phyloP scores from a whole-genome alignment of 495 filamentous ascomycete genomes.

The Aspergillus ostianus region DNA sequence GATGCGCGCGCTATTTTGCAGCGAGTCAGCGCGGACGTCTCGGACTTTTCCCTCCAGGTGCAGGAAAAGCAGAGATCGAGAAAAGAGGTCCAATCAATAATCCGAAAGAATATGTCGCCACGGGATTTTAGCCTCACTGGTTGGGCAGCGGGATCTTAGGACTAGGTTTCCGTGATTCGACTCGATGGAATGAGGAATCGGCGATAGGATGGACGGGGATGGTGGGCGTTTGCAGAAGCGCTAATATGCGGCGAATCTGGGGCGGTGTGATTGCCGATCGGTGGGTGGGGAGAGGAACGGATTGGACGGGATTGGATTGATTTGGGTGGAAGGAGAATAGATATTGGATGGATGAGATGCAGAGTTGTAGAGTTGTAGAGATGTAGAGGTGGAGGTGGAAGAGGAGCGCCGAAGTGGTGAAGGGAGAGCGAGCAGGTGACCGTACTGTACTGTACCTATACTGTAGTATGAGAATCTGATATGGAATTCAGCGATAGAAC shows the following conservation, averaged over 20 bases:
- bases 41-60: slow-evolving; percentile 17
- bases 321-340: background rate
- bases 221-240: slow-evolving; percentile 22
- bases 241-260: slow-evolving; percentile 10
- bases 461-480: too few relatives aligned
- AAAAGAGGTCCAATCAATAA: slow-evolving; percentile 11
- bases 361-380: background rate
- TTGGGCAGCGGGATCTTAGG: slow-evolving; percentile 37
- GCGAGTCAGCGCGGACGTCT: background rate
- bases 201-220: slow-evolving; percentile 11
- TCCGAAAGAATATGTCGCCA: slow-evolving; percentile 24
- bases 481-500: background rate
- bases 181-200: slow-evolving; percentile 7
- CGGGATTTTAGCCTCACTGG: slow-evolving; percentile 42
- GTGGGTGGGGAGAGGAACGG: slow-evolving; percentile 1
- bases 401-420: background rate
- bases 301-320: background rate
- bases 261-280: slow-evolving; percentile 4
- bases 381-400: background rate
- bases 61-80: slow-evolving; percentile 20
- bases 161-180: slow-evolving; percentile 9
- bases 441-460: too few relatives aligned
- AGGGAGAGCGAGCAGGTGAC: background rate
- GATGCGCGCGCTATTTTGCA: background rate
- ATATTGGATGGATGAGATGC: background rate